These are phyloP conservation scores for Microbotryomycetes sp. DNA, from an alignment of 1,284 basidiomycete species.

Conservation along the genomic window DNA sequence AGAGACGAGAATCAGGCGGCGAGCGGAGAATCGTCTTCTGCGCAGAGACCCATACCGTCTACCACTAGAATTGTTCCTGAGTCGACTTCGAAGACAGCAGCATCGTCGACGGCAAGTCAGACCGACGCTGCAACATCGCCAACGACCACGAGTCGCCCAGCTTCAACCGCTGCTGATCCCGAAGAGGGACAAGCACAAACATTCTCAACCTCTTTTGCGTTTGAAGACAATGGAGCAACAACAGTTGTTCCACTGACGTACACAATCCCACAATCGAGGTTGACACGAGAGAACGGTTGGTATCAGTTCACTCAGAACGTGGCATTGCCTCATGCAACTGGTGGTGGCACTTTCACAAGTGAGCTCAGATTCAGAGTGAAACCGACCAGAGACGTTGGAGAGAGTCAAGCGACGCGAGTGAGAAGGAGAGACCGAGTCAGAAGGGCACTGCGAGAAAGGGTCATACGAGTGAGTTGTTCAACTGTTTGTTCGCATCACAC, in stretches of 20 bases:
- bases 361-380: conserved; percentile 21
- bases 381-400: conserved; percentile 5
- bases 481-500: no score
- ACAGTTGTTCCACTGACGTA: conserved; percentile 23
- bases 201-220: conserved; percentile 21
- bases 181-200: not conserved
- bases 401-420: not conserved
- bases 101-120: not conserved
- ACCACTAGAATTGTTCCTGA: not conserved
- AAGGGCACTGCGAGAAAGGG: not conserved
- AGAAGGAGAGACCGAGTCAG: not conserved
- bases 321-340: conserved; percentile 11
- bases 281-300: conserved; percentile 16
- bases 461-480: not conserved
- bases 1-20: not conserved
- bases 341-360: conserved; percentile 14
- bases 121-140: not conserved
- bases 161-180: not conserved
- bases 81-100: not conserved
- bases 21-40: not conserved
- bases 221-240: conserved; percentile 1
- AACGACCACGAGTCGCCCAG: not conserved
- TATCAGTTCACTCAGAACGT: conserved; percentile 27
- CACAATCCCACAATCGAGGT: conserved; percentile 21
- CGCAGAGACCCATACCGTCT: not conserved